Evolutionary conservation across 225 moss, liverwort and hornwort genomes (phyloP), one percentile per base, ranked within the genome.

Genomic region (Thuidium tamariscinum): DNA sequence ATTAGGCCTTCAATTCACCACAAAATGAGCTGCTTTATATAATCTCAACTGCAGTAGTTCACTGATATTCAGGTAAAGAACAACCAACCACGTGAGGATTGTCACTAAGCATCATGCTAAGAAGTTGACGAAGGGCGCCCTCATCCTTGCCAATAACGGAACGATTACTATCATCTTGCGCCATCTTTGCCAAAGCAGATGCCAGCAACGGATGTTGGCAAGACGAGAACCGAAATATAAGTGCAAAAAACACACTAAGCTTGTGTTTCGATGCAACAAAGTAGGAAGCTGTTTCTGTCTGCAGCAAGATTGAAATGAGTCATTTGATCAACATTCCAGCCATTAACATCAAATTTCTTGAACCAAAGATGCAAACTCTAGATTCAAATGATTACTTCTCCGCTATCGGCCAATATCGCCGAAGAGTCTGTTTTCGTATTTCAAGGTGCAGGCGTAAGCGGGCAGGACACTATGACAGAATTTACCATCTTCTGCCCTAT

Each of bases 21-120:
- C 64, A 83, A 80, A 42, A 81, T n/a, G 81, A 81, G 63, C 46
- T 65, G 66, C 46, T 67, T 56, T 49, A 70, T 62, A n/a, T 39
- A 67, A 74, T 71, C 48, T 82, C 13, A 41, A 83, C 69, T 30
- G 83, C 46, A 37, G 11, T 60, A 56, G 44, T 62, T 36, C 36
- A 81, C 16, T 86, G 46, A 17, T 26, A 76, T 81, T 81, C 51
- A 68, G 89, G 77, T 77, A 39, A 73, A 86, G 83, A 32, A 84
- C 36, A 84, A 86, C 96, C 65, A 91, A 99, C 99, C 96, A 99
- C 99, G 79, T 97, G 97, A 83, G 93, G 90, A 88, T 99, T 94
- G 83, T 99, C 99, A 90, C 99, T 99, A 48, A 96, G 95, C 94
- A 99, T 96, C 99, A 99, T 99, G 93, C 95, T 99, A 81, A 99